Evolutionary conservation across 1,284 basidiomycete genomes (phyloP).

Genomic region (Leccinum idahoense): DNA sequence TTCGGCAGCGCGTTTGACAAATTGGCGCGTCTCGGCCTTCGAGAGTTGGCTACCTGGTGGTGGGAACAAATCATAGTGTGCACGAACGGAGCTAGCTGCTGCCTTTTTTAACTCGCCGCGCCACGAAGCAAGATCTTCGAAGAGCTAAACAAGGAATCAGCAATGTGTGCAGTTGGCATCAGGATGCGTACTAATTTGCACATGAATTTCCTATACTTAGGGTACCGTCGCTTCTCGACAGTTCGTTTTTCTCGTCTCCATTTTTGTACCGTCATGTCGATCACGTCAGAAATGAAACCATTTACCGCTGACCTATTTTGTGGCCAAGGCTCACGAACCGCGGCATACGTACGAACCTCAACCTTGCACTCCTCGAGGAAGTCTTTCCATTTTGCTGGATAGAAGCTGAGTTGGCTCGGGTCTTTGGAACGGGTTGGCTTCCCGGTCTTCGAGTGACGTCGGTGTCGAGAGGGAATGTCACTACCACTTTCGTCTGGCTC

Average conservation of each 20-base stretch:
- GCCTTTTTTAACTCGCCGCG: no score
- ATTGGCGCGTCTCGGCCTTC: no score
- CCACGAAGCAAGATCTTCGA: no score
- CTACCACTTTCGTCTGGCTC: background rate
- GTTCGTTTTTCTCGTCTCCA: background rate
- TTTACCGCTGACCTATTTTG: background rate
- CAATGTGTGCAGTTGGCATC: no score
- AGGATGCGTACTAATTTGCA: background rate
- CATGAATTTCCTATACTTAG: background rate
- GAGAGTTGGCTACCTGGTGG: no score
- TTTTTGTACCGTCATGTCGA: background rate
- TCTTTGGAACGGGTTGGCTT: background rate
- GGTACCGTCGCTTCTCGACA: background rate
- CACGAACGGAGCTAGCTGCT: no score
- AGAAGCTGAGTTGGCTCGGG: background rate
- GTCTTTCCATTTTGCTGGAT: background rate
- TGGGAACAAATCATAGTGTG: no score
- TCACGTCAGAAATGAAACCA: background rate
- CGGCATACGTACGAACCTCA: background rate
- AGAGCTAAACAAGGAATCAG: no score
- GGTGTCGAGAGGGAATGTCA: background rate
- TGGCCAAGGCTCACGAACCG: background rate
- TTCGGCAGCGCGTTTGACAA: no score
- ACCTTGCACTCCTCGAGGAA: background rate
- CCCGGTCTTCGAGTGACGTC: background rate